phyloP scores from a whole-genome alignment of 2,329 filamentous ascomycete genomes.

The Diplodia intermedia region DNA sequence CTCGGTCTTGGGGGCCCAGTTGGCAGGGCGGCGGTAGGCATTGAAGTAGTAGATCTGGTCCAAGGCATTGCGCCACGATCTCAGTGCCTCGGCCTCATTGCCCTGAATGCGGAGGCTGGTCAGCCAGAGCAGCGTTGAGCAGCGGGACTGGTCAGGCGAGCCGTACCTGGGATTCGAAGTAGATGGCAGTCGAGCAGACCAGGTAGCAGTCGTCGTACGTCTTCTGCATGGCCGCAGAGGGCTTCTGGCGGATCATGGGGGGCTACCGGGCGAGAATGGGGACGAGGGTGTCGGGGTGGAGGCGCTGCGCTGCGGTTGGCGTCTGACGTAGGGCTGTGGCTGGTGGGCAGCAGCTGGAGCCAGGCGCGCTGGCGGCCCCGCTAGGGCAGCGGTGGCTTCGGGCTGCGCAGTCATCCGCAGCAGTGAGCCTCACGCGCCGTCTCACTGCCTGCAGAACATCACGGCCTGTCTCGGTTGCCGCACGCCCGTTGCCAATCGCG shows the following conservation, averaged over 20 bases:
- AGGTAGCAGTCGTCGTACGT: slow-evolving; percentile 97
- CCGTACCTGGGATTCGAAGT: slow-evolving; percentile 90
- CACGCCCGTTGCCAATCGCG: not conserved
- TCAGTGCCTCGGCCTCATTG: slow-evolving; percentile 87
- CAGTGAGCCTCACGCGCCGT: no score
- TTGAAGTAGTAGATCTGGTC: slow-evolving; percentile 89
- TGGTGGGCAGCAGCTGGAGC: slow-evolving; percentile 11
- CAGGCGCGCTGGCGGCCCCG: not conserved
- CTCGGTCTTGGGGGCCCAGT: slow-evolving; percentile 75
- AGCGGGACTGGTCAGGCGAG: not conserved
- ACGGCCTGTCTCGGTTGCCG: not conserved
- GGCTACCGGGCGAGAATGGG: slow-evolving; percentile 14
- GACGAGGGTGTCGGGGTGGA: not conserved
- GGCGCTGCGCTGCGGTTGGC: slow-evolving; percentile 20
- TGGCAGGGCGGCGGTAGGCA: slow-evolving; percentile 73
- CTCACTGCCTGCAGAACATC: not conserved
- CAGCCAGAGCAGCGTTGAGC: slow-evolving; percentile 22
- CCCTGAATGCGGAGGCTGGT: slow-evolving; percentile 61
- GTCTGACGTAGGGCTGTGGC: slow-evolving; percentile 29
- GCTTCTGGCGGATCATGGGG: slow-evolving; percentile 64
- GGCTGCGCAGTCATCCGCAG: not conserved
- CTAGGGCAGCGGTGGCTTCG: slow-evolving; percentile 5
- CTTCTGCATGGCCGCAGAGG: slow-evolving; percentile 83
- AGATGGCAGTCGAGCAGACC: slow-evolving; percentile 92
- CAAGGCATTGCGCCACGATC: slow-evolving; percentile 88